Evolutionary conservation across 2,329 filamentous ascomycete species (phyloP).

Genomic region (Xylariaceae sp.): DNA sequence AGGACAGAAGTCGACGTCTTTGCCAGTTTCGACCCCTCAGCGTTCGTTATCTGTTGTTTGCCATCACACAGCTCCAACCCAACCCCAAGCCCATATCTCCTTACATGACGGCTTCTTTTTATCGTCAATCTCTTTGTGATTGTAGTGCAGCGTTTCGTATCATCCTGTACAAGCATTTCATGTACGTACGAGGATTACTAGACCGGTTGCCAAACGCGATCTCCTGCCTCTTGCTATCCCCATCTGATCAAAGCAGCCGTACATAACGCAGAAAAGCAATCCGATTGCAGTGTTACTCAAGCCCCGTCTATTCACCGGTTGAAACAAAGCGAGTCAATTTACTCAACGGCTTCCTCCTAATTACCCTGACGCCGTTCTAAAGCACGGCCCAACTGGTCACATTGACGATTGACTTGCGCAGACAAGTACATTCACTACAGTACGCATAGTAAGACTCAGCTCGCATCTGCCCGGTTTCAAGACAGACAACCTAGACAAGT

Average conservation of each 20-base stretch:
- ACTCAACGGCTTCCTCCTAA: conserved; percentile 3
- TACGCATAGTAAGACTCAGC: no score
- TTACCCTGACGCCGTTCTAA: conserved; percentile 7
- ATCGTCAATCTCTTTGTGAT: conserved; percentile 6
- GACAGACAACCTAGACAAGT: neutral
- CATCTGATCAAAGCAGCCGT: conserved; percentile 3
- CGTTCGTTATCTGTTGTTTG: conserved; percentile 10
- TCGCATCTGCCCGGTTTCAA: conserved; percentile 18
- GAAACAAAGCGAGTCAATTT: conserved; percentile 21
- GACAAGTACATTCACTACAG: conserved; percentile 14
- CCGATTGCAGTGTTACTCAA: conserved; percentile 23
- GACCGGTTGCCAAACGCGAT: conserved; percentile 12
- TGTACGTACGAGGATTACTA: conserved; percentile 22
- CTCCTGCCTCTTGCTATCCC: neutral
- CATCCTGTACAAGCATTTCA: conserved; percentile 21
- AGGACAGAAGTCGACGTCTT: neutral
- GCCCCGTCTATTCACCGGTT: conserved; percentile 24
- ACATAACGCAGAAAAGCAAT: conserved; percentile 14
- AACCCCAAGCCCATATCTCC: conserved; percentile 6
- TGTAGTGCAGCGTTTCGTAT: conserved; percentile 16
- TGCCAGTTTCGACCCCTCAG: conserved; percentile 11
- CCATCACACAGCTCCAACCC: conserved; percentile 18
- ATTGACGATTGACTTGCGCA: conserved; percentile 1
- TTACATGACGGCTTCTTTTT: conserved; percentile 4
- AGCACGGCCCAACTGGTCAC: conserved; percentile 8